Conservation (phyloP, 2,329 filamentous ascomycete genomes). For the Diaporthe amygdali region DNA sequence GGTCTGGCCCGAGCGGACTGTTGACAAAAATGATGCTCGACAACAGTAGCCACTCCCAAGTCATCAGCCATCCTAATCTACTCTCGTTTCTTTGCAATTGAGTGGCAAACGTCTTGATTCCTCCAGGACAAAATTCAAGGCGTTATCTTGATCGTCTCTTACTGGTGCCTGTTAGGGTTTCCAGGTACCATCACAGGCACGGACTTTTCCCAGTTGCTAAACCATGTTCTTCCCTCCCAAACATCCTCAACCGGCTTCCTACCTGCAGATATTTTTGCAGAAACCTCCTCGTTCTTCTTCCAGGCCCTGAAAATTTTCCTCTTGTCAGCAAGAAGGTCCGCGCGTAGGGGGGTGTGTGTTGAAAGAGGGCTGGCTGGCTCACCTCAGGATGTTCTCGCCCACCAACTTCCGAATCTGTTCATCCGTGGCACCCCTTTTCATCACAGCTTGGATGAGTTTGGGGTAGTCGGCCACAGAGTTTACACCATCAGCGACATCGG, state of each 20-base stretch:
- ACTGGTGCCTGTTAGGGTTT: not conserved
- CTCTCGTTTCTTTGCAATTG: too few species aligned
- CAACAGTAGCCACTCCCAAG: too few species aligned
- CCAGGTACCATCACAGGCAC: slow-evolving; percentile 5
- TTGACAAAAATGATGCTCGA: too few species aligned
- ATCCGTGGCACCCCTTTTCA: slow-evolving; percentile 62
- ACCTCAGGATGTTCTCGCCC: slow-evolving; percentile 60
- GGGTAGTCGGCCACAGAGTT: slow-evolving; percentile 71
- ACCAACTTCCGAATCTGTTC: slow-evolving; percentile 61
- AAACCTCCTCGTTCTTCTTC: slow-evolving; percentile 5
- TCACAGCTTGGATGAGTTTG: slow-evolving; percentile 60
- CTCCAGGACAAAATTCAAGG: not conserved
- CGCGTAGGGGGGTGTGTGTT: too few species aligned
- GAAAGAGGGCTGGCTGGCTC: not conserved
- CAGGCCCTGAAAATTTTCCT: not conserved
- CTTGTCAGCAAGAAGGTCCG: not conserved
- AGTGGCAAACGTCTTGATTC: too few species aligned
- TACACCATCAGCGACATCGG: slow-evolving; percentile 57
- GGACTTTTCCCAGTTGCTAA: not conserved
- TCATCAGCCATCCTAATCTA: too few species aligned
- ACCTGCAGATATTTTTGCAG: not conserved
- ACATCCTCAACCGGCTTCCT: slow-evolving; percentile 14
- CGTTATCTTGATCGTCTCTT: not conserved
- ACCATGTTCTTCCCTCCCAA: not conserved
- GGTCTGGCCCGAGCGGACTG: too few species aligned